These are phyloP conservation scores for Aphanomyces stellatus DNA, from an alignment of 352 stramenopile species.

Conservation along the genomic window DNA sequence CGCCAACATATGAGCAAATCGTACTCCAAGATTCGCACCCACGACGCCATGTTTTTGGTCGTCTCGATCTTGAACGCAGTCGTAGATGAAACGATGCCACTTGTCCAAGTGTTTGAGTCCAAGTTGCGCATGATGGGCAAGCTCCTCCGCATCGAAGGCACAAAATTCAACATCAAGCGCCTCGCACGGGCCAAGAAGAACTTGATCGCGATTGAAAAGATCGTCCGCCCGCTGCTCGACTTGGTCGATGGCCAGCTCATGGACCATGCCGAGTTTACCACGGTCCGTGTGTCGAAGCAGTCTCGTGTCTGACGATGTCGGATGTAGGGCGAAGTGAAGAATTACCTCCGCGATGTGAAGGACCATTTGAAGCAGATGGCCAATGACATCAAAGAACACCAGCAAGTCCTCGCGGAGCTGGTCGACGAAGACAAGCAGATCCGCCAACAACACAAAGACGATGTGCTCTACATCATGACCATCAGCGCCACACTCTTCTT, in stretches of 20 bases:
- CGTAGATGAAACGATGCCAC: slow-evolving; percentile 68
- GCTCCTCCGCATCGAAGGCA: slow-evolving; percentile 44
- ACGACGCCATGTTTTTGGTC: slow-evolving; percentile 53
- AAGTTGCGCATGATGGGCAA: slow-evolving; percentile 66
- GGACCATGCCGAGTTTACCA: slow-evolving; percentile 3
- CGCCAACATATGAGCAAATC: slow-evolving; percentile 58
- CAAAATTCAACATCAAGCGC: slow-evolving; percentile 46
- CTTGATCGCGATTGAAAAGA: slow-evolving; percentile 57
- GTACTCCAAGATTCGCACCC: slow-evolving; percentile 79
- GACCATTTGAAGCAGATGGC: slow-evolving; percentile 77
- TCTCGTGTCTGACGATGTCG: slow-evolving; percentile 25
- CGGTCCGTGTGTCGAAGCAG: neutral
- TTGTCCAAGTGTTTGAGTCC: slow-evolving; percentile 59
- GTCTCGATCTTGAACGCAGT: slow-evolving; percentile 76
- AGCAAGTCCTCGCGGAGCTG: slow-evolving; percentile 58
- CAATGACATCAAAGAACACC: slow-evolving; percentile 69
- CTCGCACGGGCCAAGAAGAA: slow-evolving; percentile 58
- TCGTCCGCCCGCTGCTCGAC: slow-evolving; percentile 63
- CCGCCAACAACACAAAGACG: slow-evolving; percentile 49
- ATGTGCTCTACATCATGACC: slow-evolving; percentile 73
- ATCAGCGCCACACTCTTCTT: slow-evolving; percentile 76
- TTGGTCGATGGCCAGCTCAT: slow-evolving; percentile 29
- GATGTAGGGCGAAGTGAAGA: slow-evolving; percentile 27
- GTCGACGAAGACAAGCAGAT: slow-evolving; percentile 64
- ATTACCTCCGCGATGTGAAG: slow-evolving; percentile 79